These are phyloP conservation scores for Trichoderma atroviride DNA, from an alignment of 2,329 filamentous ascomycete genomes.

Conservation along the genomic window DNA sequence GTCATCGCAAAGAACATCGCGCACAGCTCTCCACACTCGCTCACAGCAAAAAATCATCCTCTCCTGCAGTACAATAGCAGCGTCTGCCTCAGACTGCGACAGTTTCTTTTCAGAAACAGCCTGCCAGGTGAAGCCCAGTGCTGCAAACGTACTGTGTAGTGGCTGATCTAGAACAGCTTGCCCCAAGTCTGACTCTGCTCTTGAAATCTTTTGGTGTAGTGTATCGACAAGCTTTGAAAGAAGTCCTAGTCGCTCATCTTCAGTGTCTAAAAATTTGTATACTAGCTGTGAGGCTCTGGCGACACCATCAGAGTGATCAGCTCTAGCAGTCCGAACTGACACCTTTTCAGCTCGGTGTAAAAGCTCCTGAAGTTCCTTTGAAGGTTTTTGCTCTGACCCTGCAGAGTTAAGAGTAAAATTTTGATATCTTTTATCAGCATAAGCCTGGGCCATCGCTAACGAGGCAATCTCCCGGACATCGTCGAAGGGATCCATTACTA, in stretches of 20 bases:
- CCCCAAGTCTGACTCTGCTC: slow-evolving; percentile 67
- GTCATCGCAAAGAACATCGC: slow-evolving; percentile 82
- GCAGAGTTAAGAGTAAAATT: slow-evolving; percentile 32
- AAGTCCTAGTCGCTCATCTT: slow-evolving; percentile 51
- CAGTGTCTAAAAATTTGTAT: slow-evolving; percentile 57
- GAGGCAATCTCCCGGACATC: slow-evolving; percentile 72
- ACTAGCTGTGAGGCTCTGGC: slow-evolving; percentile 75
- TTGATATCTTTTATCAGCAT: slow-evolving; percentile 45
- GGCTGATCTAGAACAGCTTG: slow-evolving; percentile 67
- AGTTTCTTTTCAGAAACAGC: slow-evolving; percentile 50
- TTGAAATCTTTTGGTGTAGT: slow-evolving; percentile 65
- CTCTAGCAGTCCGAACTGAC: slow-evolving; percentile 74
- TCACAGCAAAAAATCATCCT: slow-evolving; percentile 63
- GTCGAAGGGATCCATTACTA: slow-evolving; percentile 88
- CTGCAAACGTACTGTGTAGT: slow-evolving; percentile 70
- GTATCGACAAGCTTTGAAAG: slow-evolving; percentile 60
- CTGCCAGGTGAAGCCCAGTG: slow-evolving; percentile 61
- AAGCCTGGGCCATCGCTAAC: slow-evolving; percentile 53
- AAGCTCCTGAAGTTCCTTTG: slow-evolving; percentile 49
- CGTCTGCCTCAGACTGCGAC: slow-evolving; percentile 40
- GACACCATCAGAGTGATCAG: slow-evolving; percentile 90
- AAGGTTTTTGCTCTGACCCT: slow-evolving; percentile 28
- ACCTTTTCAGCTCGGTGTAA: slow-evolving; percentile 56
- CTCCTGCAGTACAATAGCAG: slow-evolving; percentile 49
- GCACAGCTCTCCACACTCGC: slow-evolving; percentile 76